phyloP scores from a whole-genome alignment of 2,329 filamentous ascomycete species.

The Paraconiothyrium brasiliense region DNA sequence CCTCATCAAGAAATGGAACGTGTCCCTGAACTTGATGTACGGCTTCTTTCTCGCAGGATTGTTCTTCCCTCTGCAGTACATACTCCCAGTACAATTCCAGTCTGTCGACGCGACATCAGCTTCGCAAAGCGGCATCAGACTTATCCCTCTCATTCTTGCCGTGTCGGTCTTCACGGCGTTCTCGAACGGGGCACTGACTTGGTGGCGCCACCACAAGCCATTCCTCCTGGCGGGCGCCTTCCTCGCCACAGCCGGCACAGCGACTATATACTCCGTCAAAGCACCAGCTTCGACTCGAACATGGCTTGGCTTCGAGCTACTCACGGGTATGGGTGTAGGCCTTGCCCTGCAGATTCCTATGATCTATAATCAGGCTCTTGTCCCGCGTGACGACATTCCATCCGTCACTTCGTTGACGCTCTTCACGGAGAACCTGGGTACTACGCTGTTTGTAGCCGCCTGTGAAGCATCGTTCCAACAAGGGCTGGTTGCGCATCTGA shows the following conservation, averaged over 20 bases:
- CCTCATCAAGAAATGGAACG: slow-evolving; percentile 29
- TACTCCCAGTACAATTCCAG: slow-evolving; percentile 41
- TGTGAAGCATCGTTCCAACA: slow-evolving; percentile 53
- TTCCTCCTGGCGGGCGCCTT: slow-evolving; percentile 50
- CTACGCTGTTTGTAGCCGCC: slow-evolving; percentile 52
- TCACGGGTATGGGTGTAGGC: slow-evolving; percentile 57
- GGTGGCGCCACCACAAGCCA: slow-evolving; percentile 53
- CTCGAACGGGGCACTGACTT: slow-evolving; percentile 35
- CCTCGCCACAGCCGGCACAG: slow-evolving; percentile 29
- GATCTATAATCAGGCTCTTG: slow-evolving; percentile 49
- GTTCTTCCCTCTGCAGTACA: slow-evolving; percentile 42
- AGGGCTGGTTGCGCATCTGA: slow-evolving; percentile 41
- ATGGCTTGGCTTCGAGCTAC: slow-evolving; percentile 61
- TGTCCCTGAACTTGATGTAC: slow-evolving; percentile 30
- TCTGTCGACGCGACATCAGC: slow-evolving; percentile 36
- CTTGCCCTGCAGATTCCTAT: slow-evolving; percentile 53
- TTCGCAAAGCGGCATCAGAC: slow-evolving; percentile 36
- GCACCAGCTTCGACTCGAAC: slow-evolving; percentile 46
- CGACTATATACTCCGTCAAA: slow-evolving; percentile 47
- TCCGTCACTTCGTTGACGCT: slow-evolving; percentile 49
- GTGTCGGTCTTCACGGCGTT: slow-evolving; percentile 40
- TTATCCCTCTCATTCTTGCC: slow-evolving; percentile 40
- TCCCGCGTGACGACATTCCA: slow-evolving; percentile 42
- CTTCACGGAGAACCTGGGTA: slow-evolving; percentile 53
- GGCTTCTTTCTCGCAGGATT: slow-evolving; percentile 37